These are phyloP conservation scores for Flaveria robusta DNA, from an alignment of 129 eudicot species.

Conservation along the genomic window DNA sequence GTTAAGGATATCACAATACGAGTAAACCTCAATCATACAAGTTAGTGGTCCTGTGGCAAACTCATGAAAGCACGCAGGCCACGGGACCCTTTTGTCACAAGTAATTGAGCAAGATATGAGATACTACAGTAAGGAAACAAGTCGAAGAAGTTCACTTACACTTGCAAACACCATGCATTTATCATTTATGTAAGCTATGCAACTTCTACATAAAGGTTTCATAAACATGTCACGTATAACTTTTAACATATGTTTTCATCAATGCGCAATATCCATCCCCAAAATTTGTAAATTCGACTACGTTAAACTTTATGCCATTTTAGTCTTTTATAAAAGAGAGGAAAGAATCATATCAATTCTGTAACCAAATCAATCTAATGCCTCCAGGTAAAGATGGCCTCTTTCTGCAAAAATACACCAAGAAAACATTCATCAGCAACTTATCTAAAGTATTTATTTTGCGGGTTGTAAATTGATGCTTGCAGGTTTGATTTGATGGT, in stretches of 20 bases:
- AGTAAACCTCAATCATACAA: too few species aligned
- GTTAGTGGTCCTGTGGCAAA: too few species aligned
- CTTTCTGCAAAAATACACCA: background rate
- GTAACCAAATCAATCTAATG: constrained; percentile 5
- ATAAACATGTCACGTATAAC: background rate
- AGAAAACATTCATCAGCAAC: constrained; percentile 12
- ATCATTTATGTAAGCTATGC: background rate
- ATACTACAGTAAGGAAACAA: too few species aligned
- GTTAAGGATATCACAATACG: too few species aligned
- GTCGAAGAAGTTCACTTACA: too few species aligned
- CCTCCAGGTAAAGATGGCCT: background rate
- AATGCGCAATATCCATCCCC: background rate
- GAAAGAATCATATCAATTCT: background rate
- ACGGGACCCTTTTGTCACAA: too few species aligned
- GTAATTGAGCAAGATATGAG: too few species aligned
- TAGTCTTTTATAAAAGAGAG: background rate
- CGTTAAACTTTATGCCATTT: background rate
- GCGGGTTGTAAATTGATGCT: background rate
- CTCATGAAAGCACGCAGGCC: too few species aligned
- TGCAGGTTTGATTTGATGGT: background rate
- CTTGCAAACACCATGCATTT: too few species aligned
- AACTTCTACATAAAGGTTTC: background rate
- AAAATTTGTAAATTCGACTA: background rate
- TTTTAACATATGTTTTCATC: background rate
- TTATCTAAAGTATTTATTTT: background rate